Evolutionary conservation across 140 eudicot genomes (phyloP), one percentile per base, ranked within the genome.

Genomic region (Anethum foeniculum): DNA sequence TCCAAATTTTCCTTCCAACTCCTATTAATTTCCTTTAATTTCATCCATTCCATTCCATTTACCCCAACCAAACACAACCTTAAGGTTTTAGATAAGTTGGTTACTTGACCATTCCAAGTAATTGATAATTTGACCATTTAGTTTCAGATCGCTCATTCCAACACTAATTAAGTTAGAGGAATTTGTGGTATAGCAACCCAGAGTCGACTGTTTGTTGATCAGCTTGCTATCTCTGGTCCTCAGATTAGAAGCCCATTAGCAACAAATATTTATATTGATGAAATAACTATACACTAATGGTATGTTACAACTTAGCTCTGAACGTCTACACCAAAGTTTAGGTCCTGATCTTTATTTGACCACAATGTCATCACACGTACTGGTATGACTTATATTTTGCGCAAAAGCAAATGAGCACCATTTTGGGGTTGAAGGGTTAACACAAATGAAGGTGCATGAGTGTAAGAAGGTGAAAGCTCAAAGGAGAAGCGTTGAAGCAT

Each of bases 361-460:
- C 4, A 41, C 46, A 41, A 4, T 5, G 46, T 41, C 46, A 41
- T 41, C 46, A 19, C 21, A 67, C 73, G 1, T 67, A 28, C 38
- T 11, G 11, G 73, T 3, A 11, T 67, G 65, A 3, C 21, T 39
- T 82, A 84, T 38, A 84, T 84, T 64, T 88, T 88, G 82, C 39
- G 86, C 58, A 86, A 81, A 72, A 86, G 84, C 67, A 86, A 19
- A 30, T 86, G 90, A 41, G 64, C 64, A 23, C 64, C 64, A 76
- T 76, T 6, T 47, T 49, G 79, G 30, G 79, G 79, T 76, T 76
- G 79, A 47, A 76, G 64, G 48, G 64, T 48, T 11, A 76, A 7
- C 21, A 44, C 49, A 15, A 51, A 51, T 51, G 58, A 80, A 71
- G 91, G 89, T 14, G 91, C 84, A 77, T 88, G 90, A 38, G 86